Conservation (phyloP, 768 basidiomycete species). For the Amanita polypyramis region DNA sequence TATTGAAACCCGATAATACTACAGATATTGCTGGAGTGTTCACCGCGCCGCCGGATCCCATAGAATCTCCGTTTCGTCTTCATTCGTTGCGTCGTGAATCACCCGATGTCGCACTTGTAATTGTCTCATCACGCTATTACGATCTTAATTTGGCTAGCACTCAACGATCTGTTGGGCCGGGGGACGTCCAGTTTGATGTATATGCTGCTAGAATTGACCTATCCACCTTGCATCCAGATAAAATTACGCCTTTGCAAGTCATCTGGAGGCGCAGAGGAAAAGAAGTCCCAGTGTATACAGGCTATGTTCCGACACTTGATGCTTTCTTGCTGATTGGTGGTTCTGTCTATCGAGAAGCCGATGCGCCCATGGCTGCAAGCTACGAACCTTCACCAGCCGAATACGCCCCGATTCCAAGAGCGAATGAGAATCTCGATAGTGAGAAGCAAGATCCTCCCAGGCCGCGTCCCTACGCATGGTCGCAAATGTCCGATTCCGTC, state of each 20-base stretch:
- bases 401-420: constrained; percentile 56
- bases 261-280: constrained; percentile 63
- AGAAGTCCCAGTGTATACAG: constrained; percentile 54
- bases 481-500: constrained; percentile 73
- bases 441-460: constrained; percentile 25
- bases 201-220: constrained; percentile 49
- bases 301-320: constrained; percentile 33
- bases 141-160: constrained; percentile 12
- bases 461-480: constrained; percentile 88
- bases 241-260: constrained; percentile 33
- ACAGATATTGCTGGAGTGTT: constrained; percentile 43
- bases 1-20: constrained; percentile 25
- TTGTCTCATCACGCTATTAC: constrained; percentile 54
- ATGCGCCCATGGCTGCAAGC: constrained; percentile 18
- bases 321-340: constrained; percentile 51
- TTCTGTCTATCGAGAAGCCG: constrained; percentile 38
- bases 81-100: constrained; percentile 29
- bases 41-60: constrained; percentile 29
- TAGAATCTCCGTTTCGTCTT: constrained; percentile 37
- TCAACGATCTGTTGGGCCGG: constrained; percentile 17
- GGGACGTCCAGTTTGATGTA: constrained; percentile 45
- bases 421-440: constrained; percentile 43
- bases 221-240: constrained; percentile 22
- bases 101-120: constrained; percentile 28
- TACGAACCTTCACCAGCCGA: constrained; percentile 60